phyloP scores from a whole-genome alignment of 257 asterid species.

The Nicotiana paniculata region DNA sequence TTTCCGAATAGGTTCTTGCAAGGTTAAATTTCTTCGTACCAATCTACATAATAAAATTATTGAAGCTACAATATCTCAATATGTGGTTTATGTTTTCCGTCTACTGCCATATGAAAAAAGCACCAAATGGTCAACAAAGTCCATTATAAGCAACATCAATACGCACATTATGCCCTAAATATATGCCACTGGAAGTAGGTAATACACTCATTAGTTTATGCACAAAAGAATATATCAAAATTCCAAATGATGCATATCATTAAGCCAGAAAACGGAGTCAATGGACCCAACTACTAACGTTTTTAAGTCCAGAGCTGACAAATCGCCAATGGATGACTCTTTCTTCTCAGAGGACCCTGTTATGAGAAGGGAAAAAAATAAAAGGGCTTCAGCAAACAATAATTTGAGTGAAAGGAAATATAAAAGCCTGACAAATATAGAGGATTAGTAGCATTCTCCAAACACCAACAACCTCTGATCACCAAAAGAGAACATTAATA shows the following conservation, averaged over 20 bases:
- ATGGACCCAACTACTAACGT: conserved; percentile 32
- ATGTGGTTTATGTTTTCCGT: neutral
- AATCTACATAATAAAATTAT: neutral
- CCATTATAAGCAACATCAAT: neutral
- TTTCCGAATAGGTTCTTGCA: neutral
- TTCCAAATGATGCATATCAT: neutral
- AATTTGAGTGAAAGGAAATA: neutral
- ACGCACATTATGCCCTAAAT: neutral
- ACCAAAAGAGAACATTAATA: neutral
- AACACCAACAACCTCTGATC: neutral
- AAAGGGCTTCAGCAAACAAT: conserved; percentile 7
- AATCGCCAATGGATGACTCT: conserved; percentile 49
- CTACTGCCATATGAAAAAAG: neutral
- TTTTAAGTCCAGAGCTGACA: conserved; percentile 71
- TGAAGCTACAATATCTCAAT: neutral
- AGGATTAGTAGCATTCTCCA: neutral
- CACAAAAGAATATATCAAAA: neutral
- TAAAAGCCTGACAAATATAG: neutral
- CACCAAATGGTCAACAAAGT: neutral
- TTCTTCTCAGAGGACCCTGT: conserved; percentile 73
- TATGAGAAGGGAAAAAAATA: neutral
- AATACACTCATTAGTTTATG: neutral
- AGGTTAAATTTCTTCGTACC: neutral
- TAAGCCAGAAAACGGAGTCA: neutral
- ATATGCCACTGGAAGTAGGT: neutral